Evolutionary conservation across 1,284 basidiomycete genomes (phyloP), one percentile per base, ranked within the genome.

Genomic region (Trichosporon coremiiforme): DNA sequence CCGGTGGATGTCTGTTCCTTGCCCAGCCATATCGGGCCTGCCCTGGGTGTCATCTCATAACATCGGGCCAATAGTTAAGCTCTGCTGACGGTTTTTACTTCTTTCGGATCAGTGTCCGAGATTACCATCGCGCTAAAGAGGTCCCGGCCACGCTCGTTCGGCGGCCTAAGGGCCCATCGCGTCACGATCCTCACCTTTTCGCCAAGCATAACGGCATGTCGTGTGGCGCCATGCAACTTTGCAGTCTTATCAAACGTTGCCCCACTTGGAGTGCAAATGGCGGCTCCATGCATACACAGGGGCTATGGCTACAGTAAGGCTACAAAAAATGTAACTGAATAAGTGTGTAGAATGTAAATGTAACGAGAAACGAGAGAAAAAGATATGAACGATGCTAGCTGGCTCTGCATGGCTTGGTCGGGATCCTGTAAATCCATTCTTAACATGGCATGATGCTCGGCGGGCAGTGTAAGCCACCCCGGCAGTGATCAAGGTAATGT

Each of bases 201-300:
- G 57, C 29, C 13, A 17, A 33, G 29, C 29, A 62, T 62, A 33
- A 62, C 57, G 57, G 57, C 57, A 62, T 62, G 4, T 33, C 17
- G 31, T 62, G 57, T 62, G 57, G 57, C 57, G 35, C 57, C 10
- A 20, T 62, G 57, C 57, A 62, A 33, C 31, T 8, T n/a, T n/a
- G 57, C 29, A 33, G 53, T 13, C 25, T 29, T 33, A 35, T 62
- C 15, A 33, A 62, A 33, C 15, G 15, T 62, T 10, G 29, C 57
- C 57, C 57, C 57, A 62, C 57, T 33, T 62, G 57, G 31, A 35
- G 31, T 62, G 57, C 57, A 33, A 62, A 62, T 33, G 57, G 57
- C 57, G 57, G 57, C 57, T 62, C 57, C 57, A 62, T 62, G 57
- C 57, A 62, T 62, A 62, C 57, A 62, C 57, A 62, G 57, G 31